Evolutionary conservation across 1,284 basidiomycete species (phyloP).

Genomic region (Cryptococcus sp.): DNA sequence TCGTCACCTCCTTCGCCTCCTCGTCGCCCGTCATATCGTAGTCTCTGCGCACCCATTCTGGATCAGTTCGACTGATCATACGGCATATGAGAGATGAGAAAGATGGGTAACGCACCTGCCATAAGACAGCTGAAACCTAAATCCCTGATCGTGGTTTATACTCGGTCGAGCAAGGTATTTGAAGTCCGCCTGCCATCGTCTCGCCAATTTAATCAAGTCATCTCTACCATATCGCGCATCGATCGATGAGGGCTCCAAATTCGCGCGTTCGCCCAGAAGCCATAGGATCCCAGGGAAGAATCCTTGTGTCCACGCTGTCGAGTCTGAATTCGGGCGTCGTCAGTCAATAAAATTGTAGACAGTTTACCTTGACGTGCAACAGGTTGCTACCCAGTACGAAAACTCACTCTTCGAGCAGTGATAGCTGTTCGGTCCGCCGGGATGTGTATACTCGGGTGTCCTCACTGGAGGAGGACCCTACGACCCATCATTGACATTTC

Average conservation of each 20-base stretch:
- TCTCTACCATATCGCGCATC: constrained; percentile 24
- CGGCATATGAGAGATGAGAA: background rate
- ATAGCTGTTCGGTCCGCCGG: constrained; percentile 33
- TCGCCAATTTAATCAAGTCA: constrained; percentile 31
- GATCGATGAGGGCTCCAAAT: constrained; percentile 25
- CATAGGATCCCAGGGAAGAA: constrained; percentile 47
- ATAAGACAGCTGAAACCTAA: constrained; percentile 43
- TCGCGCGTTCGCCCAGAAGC: constrained; percentile 36
- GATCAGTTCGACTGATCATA: background rate
- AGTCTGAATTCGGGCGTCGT: constrained; percentile 16
- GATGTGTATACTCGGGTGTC: constrained; percentile 34
- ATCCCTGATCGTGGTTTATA: constrained; percentile 47
- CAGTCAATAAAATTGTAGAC: background rate
- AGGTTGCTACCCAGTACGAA: background rate
- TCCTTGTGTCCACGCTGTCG: constrained; percentile 41
- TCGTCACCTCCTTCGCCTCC: constrained; percentile 33
- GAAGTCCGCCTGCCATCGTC: constrained; percentile 38
- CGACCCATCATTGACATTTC: constrained; percentile 6
- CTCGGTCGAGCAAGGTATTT: constrained; percentile 26
- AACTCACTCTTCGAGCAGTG: constrained; percentile 30
- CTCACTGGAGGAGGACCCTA: constrained; percentile 22
- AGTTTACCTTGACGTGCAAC: background rate
- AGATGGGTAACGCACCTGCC: constrained; percentile 28
- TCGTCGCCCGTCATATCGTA: constrained; percentile 32
- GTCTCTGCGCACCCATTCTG: constrained; percentile 22